Evolutionary conservation across 129 eudicot species (phyloP), one percentile per base, ranked within the genome.

Genomic region (Rutidosis leptorrhynchoides): DNA sequence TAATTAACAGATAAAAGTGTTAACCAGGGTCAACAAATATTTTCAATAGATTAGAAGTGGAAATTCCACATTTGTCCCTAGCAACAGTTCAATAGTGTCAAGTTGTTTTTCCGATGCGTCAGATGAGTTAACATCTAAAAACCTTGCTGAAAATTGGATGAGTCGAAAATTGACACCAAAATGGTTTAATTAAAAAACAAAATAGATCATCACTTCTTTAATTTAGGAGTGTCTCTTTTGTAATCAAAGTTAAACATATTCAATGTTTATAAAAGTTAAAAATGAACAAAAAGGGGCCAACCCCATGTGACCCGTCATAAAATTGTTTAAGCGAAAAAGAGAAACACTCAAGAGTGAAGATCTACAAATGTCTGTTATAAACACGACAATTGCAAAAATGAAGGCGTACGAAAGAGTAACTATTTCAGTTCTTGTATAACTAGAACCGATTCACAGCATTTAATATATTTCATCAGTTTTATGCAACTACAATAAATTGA

Each of bases 1-100:
- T 46, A 32, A 68, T 59, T 45, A 40, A 74, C 19, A 35, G 32
- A 63, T 73, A 23, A 37, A 49, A 22, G 8, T 21, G 6, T 2
- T 17, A 19, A 19, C 6, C 23, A 28, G 7, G 11, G 55, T 7
- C 26, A 9, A 62, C 33, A 17, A 24, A 32, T 8, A 46, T n/a
- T 25, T 62, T 33, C 9, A 72, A 63, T 63, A 62, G 8, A 25
- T 9, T 33, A 55, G 24, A 54, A 35, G n/a, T 8, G 6, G 17
- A 10, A 32, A 24, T 30, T 16, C 17, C 0, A 53, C 17, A 27
- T 27, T 1, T 53, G n/a, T 52, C 33, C 51, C 52, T 14, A 69
- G 4, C n/a, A 42, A 37, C 6, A 28, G 15, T 26, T 57, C 48
- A 48, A 26, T 69, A 9, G 1, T 45, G 55, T 37, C 43, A 57